phyloP scores from a whole-genome alignment of 805 yeast species.

The Saturnispora diversa region DNA sequence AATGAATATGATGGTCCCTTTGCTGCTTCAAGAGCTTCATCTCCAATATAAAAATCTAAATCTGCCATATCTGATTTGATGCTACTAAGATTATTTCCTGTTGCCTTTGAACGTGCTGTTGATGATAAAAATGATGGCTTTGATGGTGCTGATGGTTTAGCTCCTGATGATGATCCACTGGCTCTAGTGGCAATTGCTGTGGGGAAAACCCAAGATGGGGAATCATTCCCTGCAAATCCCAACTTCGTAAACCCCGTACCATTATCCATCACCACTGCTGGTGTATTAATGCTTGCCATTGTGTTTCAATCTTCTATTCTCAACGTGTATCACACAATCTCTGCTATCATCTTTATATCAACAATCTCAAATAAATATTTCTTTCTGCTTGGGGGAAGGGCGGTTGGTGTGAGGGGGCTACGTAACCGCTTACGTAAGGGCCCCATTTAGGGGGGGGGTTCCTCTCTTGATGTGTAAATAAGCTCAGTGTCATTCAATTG shows the following conservation, averaged over 20 bases:
- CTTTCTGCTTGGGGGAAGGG: too few species aligned
- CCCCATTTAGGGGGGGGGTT: not conserved
- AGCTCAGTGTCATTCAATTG: too few species aligned
- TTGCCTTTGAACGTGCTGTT: slow-evolving; percentile 20
- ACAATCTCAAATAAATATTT: too few species aligned
- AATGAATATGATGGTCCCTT: slow-evolving; percentile 82
- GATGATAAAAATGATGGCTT: slow-evolving; percentile 39
- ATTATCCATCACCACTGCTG: slow-evolving; percentile 94
- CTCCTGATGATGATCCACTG: slow-evolving; percentile 31
- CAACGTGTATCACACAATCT: too few species aligned
- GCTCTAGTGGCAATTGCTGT: slow-evolving; percentile 87
- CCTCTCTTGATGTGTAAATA: too few species aligned
- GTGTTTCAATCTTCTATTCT: too few species aligned
- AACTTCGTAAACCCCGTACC: slow-evolving; percentile 97
- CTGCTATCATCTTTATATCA: too few species aligned
- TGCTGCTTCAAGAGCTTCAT: slow-evolving; percentile 89
- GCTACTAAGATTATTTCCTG: slow-evolving; percentile 11
- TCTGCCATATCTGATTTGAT: slow-evolving; percentile 66
- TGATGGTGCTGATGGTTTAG: slow-evolving; percentile 36
- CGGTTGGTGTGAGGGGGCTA: not conserved
- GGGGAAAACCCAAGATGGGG: slow-evolving; percentile 95
- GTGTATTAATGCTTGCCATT: slow-evolving; percentile 65
- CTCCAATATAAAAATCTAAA: slow-evolving; percentile 89
- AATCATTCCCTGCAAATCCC: slow-evolving; percentile 97
- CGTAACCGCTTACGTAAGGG: slow-evolving; percentile 6